Evolutionary conservation across 768 basidiomycete genomes (phyloP).

Genomic region (Suillus spraguei): DNA sequence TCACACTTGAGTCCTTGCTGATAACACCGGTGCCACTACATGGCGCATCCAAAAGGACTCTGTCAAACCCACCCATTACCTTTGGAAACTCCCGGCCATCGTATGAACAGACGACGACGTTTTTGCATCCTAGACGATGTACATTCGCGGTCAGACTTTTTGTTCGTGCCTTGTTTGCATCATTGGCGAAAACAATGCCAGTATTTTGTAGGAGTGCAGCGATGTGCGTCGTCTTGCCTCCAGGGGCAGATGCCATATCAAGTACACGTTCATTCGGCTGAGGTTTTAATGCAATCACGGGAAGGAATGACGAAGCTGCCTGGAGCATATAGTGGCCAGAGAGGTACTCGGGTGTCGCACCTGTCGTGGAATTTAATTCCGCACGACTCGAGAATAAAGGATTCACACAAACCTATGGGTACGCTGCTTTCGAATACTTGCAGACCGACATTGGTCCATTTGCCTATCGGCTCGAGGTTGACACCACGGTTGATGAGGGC

Average conservation of each 20-base stretch:
- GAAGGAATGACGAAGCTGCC: slow-evolving; percentile 98
- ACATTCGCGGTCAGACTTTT: slow-evolving; percentile 97
- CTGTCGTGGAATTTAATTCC: slow-evolving; percentile 33
- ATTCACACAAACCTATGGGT: slow-evolving; percentile 70
- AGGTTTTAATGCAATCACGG: slow-evolving; percentile 93
- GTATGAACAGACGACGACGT: slow-evolving; percentile 95
- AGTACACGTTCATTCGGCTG: slow-evolving; percentile 92
- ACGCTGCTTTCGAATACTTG: slow-evolving; percentile 97
- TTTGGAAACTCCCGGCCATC: slow-evolving; percentile 98
- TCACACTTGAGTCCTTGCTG: slow-evolving; percentile 95
- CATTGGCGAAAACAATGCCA: slow-evolving; percentile 97
- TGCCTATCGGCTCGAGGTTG: slow-evolving; percentile 96
- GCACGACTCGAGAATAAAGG: not conserved
- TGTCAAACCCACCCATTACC: slow-evolving; percentile 98
- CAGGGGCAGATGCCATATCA: slow-evolving; percentile 98
- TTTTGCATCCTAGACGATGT: slow-evolving; percentile 96
- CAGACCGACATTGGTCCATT: slow-evolving; percentile 99
- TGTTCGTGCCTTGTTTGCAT: slow-evolving; percentile 90
- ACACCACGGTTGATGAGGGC: slow-evolving; percentile 94
- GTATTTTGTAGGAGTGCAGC: slow-evolving; percentile 97
- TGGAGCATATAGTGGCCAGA: slow-evolving; percentile 99
- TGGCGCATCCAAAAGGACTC: slow-evolving; percentile 96
- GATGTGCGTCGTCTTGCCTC: slow-evolving; percentile 98
- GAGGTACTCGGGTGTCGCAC: slow-evolving; percentile 97
- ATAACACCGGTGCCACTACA: slow-evolving; percentile 99